A percentile compares a stretch with the other conserved stretches of the same genome.
Evolutionary conservation across 495 filamentous ascomycete species (phyloP).

Genomic region (Penicillium manginii): DNA sequence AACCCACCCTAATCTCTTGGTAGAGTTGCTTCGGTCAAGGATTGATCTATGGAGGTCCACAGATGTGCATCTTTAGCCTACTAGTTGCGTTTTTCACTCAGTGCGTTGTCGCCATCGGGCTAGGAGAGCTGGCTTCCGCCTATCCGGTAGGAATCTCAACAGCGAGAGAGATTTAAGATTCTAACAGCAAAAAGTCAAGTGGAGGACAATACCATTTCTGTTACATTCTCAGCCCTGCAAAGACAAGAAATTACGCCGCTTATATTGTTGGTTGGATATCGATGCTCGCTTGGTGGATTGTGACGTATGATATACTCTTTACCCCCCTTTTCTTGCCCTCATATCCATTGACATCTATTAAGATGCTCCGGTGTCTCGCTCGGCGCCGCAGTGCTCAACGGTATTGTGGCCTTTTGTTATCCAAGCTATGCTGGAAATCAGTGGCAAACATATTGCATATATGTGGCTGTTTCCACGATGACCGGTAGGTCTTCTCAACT

Average conservation of each 20-base stretch:
- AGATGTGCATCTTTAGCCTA: neutral
- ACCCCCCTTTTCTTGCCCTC: too few species aligned
- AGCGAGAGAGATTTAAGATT: neutral
- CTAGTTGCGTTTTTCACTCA: neutral
- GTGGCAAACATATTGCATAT: too few species aligned
- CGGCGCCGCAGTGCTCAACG: neutral
- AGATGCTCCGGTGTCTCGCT: slow-evolving; percentile 28
- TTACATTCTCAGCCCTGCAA: slow-evolving; percentile 30
- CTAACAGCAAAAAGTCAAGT: neutral
- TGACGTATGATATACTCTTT: slow-evolving; percentile 13
- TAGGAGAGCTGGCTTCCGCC: neutral
- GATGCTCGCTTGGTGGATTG: slow-evolving; percentile 42
- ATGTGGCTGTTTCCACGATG: too few species aligned
- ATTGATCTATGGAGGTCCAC: neutral
- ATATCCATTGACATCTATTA: neutral
- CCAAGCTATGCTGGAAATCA: too few species aligned
- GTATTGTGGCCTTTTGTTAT: too few species aligned
- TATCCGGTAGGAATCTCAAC: neutral
- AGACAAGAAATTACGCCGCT: slow-evolving; percentile 24
- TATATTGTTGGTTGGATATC: slow-evolving; percentile 42
- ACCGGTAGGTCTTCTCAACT: too few species aligned
- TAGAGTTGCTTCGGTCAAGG: neutral
- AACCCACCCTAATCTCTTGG: neutral
- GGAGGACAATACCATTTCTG: slow-evolving; percentile 39
- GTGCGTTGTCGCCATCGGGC: neutral